These are phyloP conservation scores for Lycium barbarum DNA, from an alignment of 257 asterid genomes.

Conservation along the genomic window DNA sequence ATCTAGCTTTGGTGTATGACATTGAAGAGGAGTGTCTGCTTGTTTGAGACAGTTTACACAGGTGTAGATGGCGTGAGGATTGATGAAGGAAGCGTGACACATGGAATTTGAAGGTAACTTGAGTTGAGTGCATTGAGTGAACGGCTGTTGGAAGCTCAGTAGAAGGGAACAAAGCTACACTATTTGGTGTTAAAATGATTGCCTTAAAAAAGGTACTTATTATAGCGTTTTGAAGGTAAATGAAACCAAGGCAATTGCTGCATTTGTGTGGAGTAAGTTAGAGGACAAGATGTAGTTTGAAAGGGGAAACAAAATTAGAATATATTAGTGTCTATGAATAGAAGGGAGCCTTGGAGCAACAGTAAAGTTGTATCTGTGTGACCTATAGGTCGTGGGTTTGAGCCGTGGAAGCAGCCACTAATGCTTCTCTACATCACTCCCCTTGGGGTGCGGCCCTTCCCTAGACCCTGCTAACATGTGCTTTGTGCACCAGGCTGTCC, in stretches of 20 bases:
- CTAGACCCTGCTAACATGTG: no score
- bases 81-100: background rate
- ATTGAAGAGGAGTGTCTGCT: background rate
- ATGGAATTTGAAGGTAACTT: background rate
- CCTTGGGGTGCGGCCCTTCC: no score
- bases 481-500: no score
- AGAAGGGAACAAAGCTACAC: background rate
- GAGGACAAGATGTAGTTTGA: constrained; percentile 19
- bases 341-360: no score
- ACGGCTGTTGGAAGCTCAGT: background rate
- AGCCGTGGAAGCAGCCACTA: no score
- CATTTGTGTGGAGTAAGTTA: constrained; percentile 7
- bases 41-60: constrained; percentile 3
- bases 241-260: background rate
- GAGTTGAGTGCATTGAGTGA: background rate
- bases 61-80: background rate
- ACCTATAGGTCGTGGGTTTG: no score
- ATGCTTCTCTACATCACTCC: no score
- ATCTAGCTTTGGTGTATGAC: background rate
- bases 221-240: background rate
- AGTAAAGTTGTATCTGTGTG: no score
- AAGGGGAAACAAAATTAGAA: background rate
- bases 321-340: background rate
- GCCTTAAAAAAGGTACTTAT: background rate
- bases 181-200: background rate